phyloP scores from a whole-genome alignment of 1,284 basidiomycete species.

The Porogramme epimiltina region DNA sequence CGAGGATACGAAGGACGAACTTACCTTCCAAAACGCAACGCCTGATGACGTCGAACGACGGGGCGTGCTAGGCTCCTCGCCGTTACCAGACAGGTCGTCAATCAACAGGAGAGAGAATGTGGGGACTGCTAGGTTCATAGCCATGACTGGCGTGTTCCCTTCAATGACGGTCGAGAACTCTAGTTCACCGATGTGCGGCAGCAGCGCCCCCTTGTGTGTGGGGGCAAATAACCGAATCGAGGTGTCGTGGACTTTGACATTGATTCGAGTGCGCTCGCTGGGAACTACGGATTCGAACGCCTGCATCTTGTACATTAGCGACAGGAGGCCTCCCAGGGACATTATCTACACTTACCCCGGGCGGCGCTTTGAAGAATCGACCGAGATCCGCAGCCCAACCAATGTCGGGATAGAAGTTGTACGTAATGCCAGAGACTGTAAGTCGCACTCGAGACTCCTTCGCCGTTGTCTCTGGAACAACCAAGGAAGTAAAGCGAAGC shows the following conservation, averaged over 20 bases:
- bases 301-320: no score
- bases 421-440: slow-evolving; percentile 66
- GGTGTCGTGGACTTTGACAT: slow-evolving; percentile 67
- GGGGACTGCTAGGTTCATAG: slow-evolving; percentile 51
- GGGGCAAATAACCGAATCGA: slow-evolving; percentile 67
- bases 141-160: slow-evolving; percentile 61
- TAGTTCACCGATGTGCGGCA: slow-evolving; percentile 66
- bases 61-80: slow-evolving; percentile 19
- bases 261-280: slow-evolving; percentile 80
- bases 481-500: slow-evolving; percentile 67
- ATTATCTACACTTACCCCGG: slow-evolving; percentile 83
- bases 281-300: slow-evolving; percentile 94
- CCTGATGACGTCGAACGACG: slow-evolving; percentile 30
- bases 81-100: slow-evolving; percentile 54
- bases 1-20: slow-evolving; percentile 22
- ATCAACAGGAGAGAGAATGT: slow-evolving; percentile 56
- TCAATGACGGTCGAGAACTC: slow-evolving; percentile 73
- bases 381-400: slow-evolving; percentile 67
- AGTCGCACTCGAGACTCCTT: slow-evolving; percentile 83
- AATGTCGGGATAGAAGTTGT: slow-evolving; percentile 65
- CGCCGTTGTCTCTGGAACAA: slow-evolving; percentile 63
- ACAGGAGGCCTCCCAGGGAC: background rate
- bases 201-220: slow-evolving; percentile 62
- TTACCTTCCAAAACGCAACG: slow-evolving; percentile 70
- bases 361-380: slow-evolving; percentile 80